phyloP scores from a whole-genome alignment of 306 rosid species.

The Carpinus viminea region DNA sequence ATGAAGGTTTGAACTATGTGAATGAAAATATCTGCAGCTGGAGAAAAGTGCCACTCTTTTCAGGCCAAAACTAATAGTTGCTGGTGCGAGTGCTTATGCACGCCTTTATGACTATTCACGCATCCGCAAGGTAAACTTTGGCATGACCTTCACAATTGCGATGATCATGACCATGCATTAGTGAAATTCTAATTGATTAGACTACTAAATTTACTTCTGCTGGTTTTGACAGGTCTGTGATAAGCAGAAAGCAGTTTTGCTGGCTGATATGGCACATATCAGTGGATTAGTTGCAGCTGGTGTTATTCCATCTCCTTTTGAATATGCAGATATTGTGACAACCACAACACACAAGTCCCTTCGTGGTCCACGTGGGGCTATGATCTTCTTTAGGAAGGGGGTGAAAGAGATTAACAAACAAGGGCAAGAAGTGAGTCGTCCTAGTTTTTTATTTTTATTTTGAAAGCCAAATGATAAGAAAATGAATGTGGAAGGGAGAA shows the following conservation, averaged over 20 bases:
- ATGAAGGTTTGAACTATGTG: slow-evolving; percentile 12
- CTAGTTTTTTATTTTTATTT: slow-evolving; percentile 11
- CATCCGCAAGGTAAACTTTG: slow-evolving; percentile 74
- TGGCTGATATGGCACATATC: slow-evolving; percentile 99
- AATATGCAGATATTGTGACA: slow-evolving; percentile 83
- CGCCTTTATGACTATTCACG: slow-evolving; percentile 87
- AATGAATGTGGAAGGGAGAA: slow-evolving; percentile 5
- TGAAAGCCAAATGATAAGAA: not conserved
- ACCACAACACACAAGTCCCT: slow-evolving; percentile 95
- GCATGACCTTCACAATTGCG: not conserved
- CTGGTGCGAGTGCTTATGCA: slow-evolving; percentile 99
- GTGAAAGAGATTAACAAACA: slow-evolving; percentile 80
- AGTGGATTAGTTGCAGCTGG: slow-evolving; percentile 97
- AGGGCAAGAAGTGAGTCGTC: slow-evolving; percentile 84
- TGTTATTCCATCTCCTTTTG: slow-evolving; percentile 94
- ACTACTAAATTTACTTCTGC: not conserved
- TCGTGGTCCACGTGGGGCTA: slow-evolving; percentile 98
- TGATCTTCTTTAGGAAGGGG: slow-evolving; percentile 95
- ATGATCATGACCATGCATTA: slow-evolving; percentile 12
- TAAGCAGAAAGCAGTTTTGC: slow-evolving; percentile 81
- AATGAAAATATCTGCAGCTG: slow-evolving; percentile 55
- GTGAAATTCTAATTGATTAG: not conserved
- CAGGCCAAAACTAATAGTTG: slow-evolving; percentile 93
- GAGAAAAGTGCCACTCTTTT: slow-evolving; percentile 76
- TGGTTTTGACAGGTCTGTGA: slow-evolving; percentile 70